These are phyloP conservation scores for Geranium rotundifolium DNA, from an alignment of 345 rosid genomes.

Conservation along the genomic window DNA sequence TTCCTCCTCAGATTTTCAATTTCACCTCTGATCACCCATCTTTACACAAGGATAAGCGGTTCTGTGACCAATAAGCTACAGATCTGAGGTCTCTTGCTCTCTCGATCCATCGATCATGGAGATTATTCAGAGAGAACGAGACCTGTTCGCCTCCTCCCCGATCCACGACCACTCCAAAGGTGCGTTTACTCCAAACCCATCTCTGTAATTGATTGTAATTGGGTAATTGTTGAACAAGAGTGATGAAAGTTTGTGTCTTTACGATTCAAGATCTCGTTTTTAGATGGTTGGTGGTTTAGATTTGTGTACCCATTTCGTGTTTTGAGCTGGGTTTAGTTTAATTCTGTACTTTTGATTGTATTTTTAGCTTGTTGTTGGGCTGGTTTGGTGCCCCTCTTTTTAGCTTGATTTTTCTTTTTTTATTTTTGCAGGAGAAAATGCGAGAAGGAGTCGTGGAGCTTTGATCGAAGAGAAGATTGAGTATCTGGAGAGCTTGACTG, in stretches of 20 bases:
- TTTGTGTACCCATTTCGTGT: background rate
- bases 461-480: constrained; percentile 90
- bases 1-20: background rate
- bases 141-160: constrained; percentile 36
- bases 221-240: background rate
- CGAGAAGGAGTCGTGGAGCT: constrained; percentile 36
- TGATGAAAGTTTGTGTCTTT: background rate
- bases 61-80: background rate
- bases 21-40: background rate
- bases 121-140: constrained; percentile 47
- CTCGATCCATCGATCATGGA: constrained; percentile 38
- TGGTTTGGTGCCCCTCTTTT: background rate
- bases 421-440: constrained; percentile 40
- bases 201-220: background rate
- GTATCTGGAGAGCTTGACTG: constrained; percentile 72
- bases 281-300: background rate
- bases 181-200: constrained; percentile 4
- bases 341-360: background rate
- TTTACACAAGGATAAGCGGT: background rate
- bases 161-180: constrained; percentile 36
- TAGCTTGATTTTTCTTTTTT: background rate
- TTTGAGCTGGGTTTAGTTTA: background rate
- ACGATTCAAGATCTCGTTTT: background rate
- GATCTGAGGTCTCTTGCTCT: constrained; percentile 2
- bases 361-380: too few species aligned